A percentile compares a stretch with the other conserved stretches of the same genome.
phyloP scores from a whole-genome alignment of 2,329 filamentous ascomycete genomes.

The Pseudogymnoascus sp. region DNA sequence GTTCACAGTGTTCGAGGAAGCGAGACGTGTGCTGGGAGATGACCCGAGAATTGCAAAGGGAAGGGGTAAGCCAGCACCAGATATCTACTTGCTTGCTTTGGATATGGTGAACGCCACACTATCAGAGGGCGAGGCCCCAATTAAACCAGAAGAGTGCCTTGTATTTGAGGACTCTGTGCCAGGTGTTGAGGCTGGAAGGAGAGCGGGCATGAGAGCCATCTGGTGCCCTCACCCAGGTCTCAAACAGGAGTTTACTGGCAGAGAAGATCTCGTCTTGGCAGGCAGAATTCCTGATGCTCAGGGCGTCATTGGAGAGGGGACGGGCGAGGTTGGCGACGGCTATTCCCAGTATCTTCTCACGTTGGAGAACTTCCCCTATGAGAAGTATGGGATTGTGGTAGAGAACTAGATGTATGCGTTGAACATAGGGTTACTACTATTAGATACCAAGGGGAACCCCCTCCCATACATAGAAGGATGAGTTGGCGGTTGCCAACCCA shows the following conservation, averaged over 20 bases:
- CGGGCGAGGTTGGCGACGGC: constrained; percentile 49
- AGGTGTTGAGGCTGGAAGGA: constrained; percentile 80
- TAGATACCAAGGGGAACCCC: neutral
- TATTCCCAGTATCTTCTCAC: constrained; percentile 50
- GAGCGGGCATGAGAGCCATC: constrained; percentile 89
- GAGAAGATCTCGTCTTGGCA: constrained; percentile 75
- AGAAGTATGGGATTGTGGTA: constrained; percentile 48
- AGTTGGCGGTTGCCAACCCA: neutral
- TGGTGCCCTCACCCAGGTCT: constrained; percentile 85
- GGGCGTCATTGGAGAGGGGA: constrained; percentile 2
- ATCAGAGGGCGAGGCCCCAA: constrained; percentile 51
- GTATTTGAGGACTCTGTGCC: constrained; percentile 96
- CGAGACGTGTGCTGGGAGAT: constrained; percentile 78
- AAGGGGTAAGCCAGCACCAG: constrained; percentile 86
- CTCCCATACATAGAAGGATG: neutral
- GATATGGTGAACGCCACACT: constrained; percentile 74
- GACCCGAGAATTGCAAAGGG: constrained; percentile 69
- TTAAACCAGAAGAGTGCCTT: constrained; percentile 79
- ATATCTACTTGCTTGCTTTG: constrained; percentile 87
- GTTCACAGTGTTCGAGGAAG: constrained; percentile 57
- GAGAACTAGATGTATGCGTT: neutral
- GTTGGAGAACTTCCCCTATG: constrained; percentile 50
- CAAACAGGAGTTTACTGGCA: constrained; percentile 64
- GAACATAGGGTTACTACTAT: neutral
- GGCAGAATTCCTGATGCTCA: constrained; percentile 56